phyloP scores from a whole-genome alignment of 805 yeast genomes.

The Barnettozyma sucrosica region DNA sequence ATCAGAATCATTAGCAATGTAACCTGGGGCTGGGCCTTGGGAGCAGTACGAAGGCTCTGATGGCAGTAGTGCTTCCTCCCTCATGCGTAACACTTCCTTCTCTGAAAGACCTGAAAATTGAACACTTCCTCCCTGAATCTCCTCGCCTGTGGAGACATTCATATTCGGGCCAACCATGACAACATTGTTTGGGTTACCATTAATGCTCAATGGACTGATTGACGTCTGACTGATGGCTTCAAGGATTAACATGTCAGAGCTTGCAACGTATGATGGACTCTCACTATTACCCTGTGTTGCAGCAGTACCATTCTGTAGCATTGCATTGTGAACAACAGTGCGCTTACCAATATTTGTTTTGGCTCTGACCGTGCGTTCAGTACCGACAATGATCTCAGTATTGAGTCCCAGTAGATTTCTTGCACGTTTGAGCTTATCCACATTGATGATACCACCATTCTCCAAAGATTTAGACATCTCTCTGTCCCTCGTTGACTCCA shows the following conservation, averaged over 20 bases:
- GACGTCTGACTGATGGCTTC: conserved; percentile 21
- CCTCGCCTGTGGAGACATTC: conserved; percentile 9
- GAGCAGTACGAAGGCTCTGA: conserved; percentile 39
- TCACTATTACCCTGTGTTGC: conserved; percentile 1
- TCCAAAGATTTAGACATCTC: conserved; percentile 18
- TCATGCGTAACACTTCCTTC: conserved; percentile 47
- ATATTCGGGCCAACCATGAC: neutral
- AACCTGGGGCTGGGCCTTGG: conserved; percentile 20
- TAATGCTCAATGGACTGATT: conserved; percentile 24
- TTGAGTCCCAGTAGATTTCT: conserved; percentile 78
- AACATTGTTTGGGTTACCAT: neutral
- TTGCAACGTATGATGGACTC: neutral
- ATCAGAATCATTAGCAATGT: conserved; percentile 5
- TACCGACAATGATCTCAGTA: conserved; percentile 76
- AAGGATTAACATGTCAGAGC: conserved; percentile 2
- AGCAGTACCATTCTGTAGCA: neutral
- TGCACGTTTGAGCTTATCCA: conserved; percentile 69
- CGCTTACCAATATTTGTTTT: conserved; percentile 12
- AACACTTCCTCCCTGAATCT: conserved; percentile 3
- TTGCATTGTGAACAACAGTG: conserved; percentile 9
- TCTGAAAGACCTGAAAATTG: conserved; percentile 35
- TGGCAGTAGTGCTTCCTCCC: conserved; percentile 58
- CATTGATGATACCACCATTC: conserved; percentile 51
- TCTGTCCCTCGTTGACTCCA: conserved; percentile 21
- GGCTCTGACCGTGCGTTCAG: conserved; percentile 41